A percentile compares a stretch with the other conserved stretches of the same genome.
These are phyloP conservation scores for Sparassis latifolia DNA, from an alignment of 1,284 basidiomycete species.

Conservation along the genomic window DNA sequence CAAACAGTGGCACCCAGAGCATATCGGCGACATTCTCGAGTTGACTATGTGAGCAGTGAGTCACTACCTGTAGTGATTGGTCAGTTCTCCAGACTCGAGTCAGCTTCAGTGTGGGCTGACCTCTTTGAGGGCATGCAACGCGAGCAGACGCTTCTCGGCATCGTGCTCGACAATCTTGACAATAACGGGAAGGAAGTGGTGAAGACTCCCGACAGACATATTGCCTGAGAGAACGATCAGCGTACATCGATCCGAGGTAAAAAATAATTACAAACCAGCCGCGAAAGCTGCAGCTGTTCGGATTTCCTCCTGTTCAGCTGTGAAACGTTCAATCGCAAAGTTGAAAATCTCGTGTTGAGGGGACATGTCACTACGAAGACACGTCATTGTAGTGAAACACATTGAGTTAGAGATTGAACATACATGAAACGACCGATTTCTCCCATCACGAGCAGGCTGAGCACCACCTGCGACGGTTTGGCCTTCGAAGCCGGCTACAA, in stretches of 20 bases:
- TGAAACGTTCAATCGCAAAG: conserved; percentile 68
- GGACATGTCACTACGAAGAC: conserved; percentile 66
- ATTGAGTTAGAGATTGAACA: conserved; percentile 21
- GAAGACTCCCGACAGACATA: conserved; percentile 87
- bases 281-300: conserved; percentile 88
- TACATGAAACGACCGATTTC: conserved; percentile 87
- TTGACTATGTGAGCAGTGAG: conserved; percentile 80
- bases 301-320: conserved; percentile 75
- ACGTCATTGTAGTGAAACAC: neutral
- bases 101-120: conserved; percentile 27
- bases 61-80: conserved; percentile 66
- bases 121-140: conserved; percentile 92
- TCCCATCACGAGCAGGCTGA: conserved; percentile 84
- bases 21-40: conserved; percentile 80
- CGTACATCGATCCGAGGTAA: neutral
- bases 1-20: conserved; percentile 89
- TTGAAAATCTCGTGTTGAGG: conserved; percentile 71
- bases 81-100: neutral
- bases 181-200: conserved; percentile 81
- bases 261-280: conserved; percentile 52
- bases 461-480: conserved; percentile 58
- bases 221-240: conserved; percentile 53
- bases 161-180: conserved; percentile 76
- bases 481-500: conserved; percentile 57
- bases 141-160: conserved; percentile 74